Evolutionary conservation across 768 basidiomycete species (phyloP).

Genomic region (Podaxis sp.): DNA sequence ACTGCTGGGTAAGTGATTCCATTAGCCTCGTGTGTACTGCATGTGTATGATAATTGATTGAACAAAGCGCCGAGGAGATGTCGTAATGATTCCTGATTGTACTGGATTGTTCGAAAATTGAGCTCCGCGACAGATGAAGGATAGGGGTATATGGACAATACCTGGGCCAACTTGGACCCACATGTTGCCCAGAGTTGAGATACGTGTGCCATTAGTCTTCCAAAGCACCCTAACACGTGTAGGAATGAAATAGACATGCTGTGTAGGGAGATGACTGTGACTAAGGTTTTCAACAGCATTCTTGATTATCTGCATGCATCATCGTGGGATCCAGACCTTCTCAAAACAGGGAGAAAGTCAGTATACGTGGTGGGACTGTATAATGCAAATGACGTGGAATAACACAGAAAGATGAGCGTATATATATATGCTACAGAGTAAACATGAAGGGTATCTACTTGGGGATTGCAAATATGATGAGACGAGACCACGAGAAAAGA

Average conservation of each 20-base stretch:
- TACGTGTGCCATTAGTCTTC: background rate
- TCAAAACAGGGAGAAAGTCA: no score
- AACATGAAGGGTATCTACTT: background rate
- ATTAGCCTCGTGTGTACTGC: background rate
- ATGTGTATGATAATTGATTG: background rate
- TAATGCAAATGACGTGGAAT: background rate
- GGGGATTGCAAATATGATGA: background rate
- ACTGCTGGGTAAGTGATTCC: background rate
- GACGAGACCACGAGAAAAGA: background rate
- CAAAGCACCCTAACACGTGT: background rate
- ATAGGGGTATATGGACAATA: background rate
- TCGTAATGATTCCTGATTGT: background rate
- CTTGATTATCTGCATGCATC: no score
- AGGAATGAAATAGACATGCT: background rate
- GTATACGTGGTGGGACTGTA: no score
- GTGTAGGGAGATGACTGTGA: background rate
- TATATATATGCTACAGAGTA: background rate
- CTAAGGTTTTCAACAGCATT: background rate
- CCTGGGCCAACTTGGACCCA: conserved; percentile 1
- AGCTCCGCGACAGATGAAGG: background rate
- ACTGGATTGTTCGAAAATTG: background rate
- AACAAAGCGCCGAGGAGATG: background rate
- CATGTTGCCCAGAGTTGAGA: background rate
- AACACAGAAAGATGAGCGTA: background rate
- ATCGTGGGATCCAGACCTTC: no score